Evolutionary conservation across 768 basidiomycete species (phyloP).

Genomic region (Pleurotus platypus): DNA sequence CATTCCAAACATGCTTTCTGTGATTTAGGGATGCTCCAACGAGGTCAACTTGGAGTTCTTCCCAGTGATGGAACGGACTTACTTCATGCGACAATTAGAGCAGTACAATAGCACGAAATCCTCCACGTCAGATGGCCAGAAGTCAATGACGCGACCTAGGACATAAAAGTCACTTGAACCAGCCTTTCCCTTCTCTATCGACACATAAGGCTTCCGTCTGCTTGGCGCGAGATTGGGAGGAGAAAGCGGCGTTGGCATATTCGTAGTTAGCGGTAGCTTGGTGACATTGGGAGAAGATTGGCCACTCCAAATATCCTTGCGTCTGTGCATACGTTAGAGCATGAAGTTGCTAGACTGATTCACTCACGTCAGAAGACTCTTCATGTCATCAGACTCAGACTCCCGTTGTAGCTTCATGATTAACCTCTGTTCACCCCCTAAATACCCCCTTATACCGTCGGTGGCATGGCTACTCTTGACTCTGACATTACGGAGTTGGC

Average conservation of each 20-base stretch:
- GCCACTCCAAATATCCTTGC: constrained; percentile 25
- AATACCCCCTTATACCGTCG: constrained; percentile 32
- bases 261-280: neutral
- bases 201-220: constrained; percentile 15
- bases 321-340: constrained; percentile 14
- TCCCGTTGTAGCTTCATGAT: constrained; percentile 40
- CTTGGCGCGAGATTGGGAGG: neutral
- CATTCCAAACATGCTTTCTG: constrained; percentile 48
- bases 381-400: constrained; percentile 33
- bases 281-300: neutral
- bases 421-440: constrained; percentile 44
- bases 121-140: constrained; percentile 45
- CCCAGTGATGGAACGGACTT: constrained; percentile 14
- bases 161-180: constrained; percentile 39
- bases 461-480: constrained; percentile 32
- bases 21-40: constrained; percentile 37
- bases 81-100: constrained; percentile 50
- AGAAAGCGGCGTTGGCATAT: neutral
- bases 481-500: constrained; percentile 48
- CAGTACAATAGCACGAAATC: constrained; percentile 50
- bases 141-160: constrained; percentile 49
- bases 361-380: constrained; percentile 38
- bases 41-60: neutral
- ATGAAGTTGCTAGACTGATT: neutral
- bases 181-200: constrained; percentile 31